phyloP scores from a whole-genome alignment of 2,329 filamentous ascomycete genomes.

The Pyrenophora tritici-repentis region DNA sequence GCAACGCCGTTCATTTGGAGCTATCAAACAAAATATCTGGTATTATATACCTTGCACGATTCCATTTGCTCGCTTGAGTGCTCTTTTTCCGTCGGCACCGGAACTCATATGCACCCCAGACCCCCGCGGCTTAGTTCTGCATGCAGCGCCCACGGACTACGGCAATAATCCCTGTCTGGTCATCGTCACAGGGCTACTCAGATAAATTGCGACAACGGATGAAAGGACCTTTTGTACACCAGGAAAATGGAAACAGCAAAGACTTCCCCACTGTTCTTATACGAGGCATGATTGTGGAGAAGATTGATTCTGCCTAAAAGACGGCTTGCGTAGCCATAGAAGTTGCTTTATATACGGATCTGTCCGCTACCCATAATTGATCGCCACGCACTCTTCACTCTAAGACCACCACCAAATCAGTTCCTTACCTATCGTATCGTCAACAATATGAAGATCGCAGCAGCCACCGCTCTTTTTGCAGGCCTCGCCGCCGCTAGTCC shows the following conservation, averaged over 20 bases:
- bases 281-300: constrained; percentile 18
- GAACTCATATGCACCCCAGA: constrained; percentile 41
- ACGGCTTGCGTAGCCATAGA: not conserved
- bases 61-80: constrained; percentile 30
- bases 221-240: constrained; percentile 35
- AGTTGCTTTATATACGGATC: constrained; percentile 24
- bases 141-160: constrained; percentile 25
- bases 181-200: constrained; percentile 29
- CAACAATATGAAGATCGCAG: constrained; percentile 39
- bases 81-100: constrained; percentile 19
- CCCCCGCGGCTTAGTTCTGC: constrained; percentile 28
- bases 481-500: constrained; percentile 44
- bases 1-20: constrained; percentile 11
- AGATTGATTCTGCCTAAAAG: constrained; percentile 43
- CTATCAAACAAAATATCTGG: constrained; percentile 13
- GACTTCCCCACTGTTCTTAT: constrained; percentile 33
- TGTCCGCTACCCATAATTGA: constrained; percentile 15
- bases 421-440: not conserved
- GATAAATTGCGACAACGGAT: constrained; percentile 41
- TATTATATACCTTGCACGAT: constrained; percentile 1
- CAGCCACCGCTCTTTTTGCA: constrained; percentile 36
- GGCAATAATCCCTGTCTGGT: constrained; percentile 33
- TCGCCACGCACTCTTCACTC: constrained; percentile 16
- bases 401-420: constrained; percentile 10
- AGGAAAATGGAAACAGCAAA: constrained; percentile 18